Percentiles rank a stretch among this genome's conserved stretches.
Evolutionary conservation across 2,329 filamentous ascomycete genomes (phyloP).

Genomic region (Paraconiothyrium brasiliense): DNA sequence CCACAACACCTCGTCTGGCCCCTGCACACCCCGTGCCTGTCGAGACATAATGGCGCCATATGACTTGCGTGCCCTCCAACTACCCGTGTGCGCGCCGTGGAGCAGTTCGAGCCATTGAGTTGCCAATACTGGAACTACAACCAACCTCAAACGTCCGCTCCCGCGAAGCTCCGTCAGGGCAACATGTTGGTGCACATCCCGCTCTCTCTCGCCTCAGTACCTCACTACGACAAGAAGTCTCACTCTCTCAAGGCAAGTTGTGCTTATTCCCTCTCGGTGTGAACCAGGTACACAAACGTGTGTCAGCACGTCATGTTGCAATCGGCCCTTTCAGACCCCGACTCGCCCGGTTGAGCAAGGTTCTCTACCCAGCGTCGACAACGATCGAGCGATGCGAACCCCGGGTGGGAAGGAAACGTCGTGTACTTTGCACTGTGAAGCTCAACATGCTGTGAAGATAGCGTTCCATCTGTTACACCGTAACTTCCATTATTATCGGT

Average conservation of each 20-base stretch:
- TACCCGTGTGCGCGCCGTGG: slow-evolving; percentile 4
- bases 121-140: slow-evolving; percentile 30
- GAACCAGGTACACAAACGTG: not conserved
- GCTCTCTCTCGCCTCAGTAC: not conserved
- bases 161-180: not conserved
- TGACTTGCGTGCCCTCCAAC: slow-evolving; percentile 10
- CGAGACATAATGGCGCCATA: slow-evolving; percentile 16
- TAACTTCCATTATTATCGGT: not conserved
- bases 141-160: slow-evolving; percentile 32
- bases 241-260: not conserved
- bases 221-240: not conserved
- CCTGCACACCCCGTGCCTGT: slow-evolving; percentile 6
- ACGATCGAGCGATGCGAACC: not conserved
- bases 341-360: not conserved
- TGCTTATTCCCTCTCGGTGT: not conserved
- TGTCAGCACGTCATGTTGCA: slow-evolving; percentile 10
- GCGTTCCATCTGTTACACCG: not conserved
- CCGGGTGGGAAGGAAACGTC: not conserved
- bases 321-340: slow-evolving; percentile 4
- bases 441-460: not conserved
- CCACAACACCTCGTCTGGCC: slow-evolving; percentile 8
- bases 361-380: not conserved
- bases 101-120: slow-evolving; percentile 10
- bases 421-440: no score
- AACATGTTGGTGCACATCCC: not conserved